phyloP scores from a whole-genome alignment of 352 stramenopile species.

The Peronospora farinosa region DNA sequence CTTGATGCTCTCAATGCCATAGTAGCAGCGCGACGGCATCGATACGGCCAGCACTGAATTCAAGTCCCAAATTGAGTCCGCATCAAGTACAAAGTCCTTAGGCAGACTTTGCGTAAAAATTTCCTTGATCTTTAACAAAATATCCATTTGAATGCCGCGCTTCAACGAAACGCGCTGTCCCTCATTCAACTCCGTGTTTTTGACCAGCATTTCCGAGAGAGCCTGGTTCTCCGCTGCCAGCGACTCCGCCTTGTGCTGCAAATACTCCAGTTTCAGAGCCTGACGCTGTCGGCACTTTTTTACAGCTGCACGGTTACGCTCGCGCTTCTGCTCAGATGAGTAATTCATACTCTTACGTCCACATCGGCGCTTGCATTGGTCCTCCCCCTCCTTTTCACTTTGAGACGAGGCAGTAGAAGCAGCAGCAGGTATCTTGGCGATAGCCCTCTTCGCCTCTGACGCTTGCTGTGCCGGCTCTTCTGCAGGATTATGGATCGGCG shows the following conservation, averaged over 20 bases:
- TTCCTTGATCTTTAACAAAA: slow-evolving; percentile 83
- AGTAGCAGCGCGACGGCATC: slow-evolving; percentile 83
- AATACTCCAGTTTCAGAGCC: slow-evolving; percentile 74
- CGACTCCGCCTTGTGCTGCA: slow-evolving; percentile 65
- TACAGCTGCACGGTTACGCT: slow-evolving; percentile 76
- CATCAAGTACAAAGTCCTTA: slow-evolving; percentile 82
- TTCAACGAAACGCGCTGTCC: slow-evolving; percentile 57
- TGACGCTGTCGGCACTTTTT: slow-evolving; percentile 81
- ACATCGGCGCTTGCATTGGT: slow-evolving; percentile 56
- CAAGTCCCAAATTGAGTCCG: slow-evolving; percentile 78
- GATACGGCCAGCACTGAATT: slow-evolving; percentile 81
- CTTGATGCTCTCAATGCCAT: slow-evolving; percentile 83
- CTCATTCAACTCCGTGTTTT: slow-evolving; percentile 55
- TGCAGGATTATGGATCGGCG: slow-evolving; percentile 7
- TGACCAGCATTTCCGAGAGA: slow-evolving; percentile 68
- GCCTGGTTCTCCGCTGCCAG: slow-evolving; percentile 60
- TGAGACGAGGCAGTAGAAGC: background rate
- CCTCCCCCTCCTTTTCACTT: slow-evolving; percentile 10
- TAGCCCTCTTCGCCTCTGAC: slow-evolving; percentile 13
- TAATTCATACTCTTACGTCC: slow-evolving; percentile 86
- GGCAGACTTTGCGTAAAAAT: slow-evolving; percentile 82
- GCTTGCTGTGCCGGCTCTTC: slow-evolving; percentile 1
- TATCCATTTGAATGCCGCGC: slow-evolving; percentile 83
- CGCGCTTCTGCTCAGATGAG: slow-evolving; percentile 74
- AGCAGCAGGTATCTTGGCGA: slow-evolving; percentile 1